Evolutionary conservation across 108 stramenopile genomes (phyloP).

Genomic region (Discostella pseudostelligera): DNA sequence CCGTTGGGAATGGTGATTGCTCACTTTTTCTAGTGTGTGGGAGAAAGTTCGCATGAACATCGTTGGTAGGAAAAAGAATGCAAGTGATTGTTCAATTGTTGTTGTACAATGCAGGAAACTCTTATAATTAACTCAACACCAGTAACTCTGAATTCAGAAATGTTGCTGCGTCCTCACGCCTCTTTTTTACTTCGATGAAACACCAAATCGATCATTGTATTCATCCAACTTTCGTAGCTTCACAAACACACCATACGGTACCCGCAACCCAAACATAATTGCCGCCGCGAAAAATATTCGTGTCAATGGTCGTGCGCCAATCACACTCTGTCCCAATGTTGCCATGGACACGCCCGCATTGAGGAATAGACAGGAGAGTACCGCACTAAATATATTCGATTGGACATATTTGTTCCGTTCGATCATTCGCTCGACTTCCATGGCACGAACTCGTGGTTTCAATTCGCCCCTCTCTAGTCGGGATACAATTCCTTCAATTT

Average conservation of each 20-base stretch:
- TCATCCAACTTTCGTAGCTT: conserved; percentile 73
- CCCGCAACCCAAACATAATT: conserved; percentile 52
- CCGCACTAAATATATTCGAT: conserved; percentile 74
- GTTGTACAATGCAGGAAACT: no score
- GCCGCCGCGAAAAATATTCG: conserved; percentile 64
- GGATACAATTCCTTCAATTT: conserved; percentile 75
- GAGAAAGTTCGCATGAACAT: no score
- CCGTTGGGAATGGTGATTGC: no score
- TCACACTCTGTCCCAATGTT: conserved; percentile 59
- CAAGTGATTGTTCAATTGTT: no score
- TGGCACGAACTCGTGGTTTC: conserved; percentile 88
- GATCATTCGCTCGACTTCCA: conserved; percentile 89
- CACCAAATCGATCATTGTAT: conserved; percentile 78
- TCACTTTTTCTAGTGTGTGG: no score
- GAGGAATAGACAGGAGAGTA: conserved; percentile 67
- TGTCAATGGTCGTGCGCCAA: conserved; percentile 40
- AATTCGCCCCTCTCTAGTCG: conserved; percentile 91
- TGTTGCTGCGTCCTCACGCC: no score
- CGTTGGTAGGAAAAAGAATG: no score
- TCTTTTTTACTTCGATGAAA: conserved; percentile 27
- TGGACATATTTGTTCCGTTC: conserved; percentile 83
- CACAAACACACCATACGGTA: conserved; percentile 67
- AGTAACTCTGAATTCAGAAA: no score
- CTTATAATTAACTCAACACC: no score
- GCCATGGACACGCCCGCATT: conserved; percentile 63